A percentile compares a stretch with the other conserved stretches of the same genome.
These are phyloP conservation scores for Quambalaria eucalypti DNA, from an alignment of 1,284 basidiomycete species.

Conservation along the genomic window DNA sequence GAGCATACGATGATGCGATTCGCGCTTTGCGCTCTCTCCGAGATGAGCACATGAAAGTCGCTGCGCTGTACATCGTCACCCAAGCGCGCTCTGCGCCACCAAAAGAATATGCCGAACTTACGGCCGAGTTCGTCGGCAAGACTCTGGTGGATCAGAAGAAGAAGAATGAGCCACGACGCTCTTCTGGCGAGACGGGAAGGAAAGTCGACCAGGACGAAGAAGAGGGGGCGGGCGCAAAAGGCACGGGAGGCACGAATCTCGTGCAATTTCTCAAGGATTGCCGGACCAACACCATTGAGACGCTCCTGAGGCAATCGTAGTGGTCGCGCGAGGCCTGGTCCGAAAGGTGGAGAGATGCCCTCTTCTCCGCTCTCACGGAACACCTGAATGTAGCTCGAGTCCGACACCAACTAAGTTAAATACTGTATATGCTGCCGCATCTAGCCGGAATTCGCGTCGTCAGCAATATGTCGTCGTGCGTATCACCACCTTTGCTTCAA, in stretches of 20 bases:
- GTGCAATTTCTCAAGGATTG: constrained; percentile 36
- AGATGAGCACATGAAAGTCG: constrained; percentile 79
- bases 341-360: too few species aligned
- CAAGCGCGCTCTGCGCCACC: constrained; percentile 31
- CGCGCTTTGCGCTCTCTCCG: constrained; percentile 67
- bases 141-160: too few species aligned
- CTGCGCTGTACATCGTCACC: constrained; percentile 60
- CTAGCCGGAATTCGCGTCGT: too few species aligned
- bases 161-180: too few species aligned
- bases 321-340: too few species aligned
- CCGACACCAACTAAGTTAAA: too few species aligned
- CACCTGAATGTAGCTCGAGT: too few species aligned
- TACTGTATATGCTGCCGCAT: too few species aligned
- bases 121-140: constrained; percentile 12
- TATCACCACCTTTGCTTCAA: too few species aligned
- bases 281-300: constrained; percentile 31
- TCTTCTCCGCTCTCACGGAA: too few species aligned
- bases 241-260: constrained; percentile 41
- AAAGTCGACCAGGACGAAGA: constrained; percentile 7
- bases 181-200: too few species aligned
- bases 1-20: constrained; percentile 63
- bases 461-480: too few species aligned
- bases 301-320: constrained; percentile 28
- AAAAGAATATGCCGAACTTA: constrained; percentile 21
- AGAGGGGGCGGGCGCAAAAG: constrained; percentile 20